phyloP scores from a whole-genome alignment of 805 yeast species.

The Cyberlindnera samutprakarnensis region DNA sequence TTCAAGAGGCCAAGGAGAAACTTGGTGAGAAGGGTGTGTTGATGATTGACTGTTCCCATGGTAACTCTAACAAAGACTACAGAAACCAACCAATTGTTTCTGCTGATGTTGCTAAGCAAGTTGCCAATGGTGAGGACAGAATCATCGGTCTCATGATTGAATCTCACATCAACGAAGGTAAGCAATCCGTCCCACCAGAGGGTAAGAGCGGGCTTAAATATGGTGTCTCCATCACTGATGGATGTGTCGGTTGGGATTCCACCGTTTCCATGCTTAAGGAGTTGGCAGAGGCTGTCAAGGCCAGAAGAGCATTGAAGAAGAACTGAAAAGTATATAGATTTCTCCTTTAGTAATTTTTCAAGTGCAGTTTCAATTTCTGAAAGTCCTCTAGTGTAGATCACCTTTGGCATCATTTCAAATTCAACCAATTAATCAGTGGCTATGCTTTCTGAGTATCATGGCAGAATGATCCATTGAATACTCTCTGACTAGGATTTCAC shows the following conservation, averaged over 20 bases:
- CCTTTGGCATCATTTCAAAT: no score
- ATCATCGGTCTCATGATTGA: constrained; percentile 96
- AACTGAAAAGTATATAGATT: not conserved
- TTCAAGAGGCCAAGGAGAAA: constrained; percentile 63
- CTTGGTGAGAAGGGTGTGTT: constrained; percentile 43
- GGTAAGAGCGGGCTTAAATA: constrained; percentile 75
- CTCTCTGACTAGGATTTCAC: not conserved
- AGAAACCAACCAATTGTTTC: constrained; percentile 94
- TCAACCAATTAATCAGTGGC: no score
- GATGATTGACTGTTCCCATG: constrained; percentile 98
- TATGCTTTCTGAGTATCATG: no score
- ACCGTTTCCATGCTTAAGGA: constrained; percentile 75
- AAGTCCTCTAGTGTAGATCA: no score
- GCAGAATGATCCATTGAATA: no score
- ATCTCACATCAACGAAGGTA: constrained; percentile 85
- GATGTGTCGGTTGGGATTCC: constrained; percentile 88
- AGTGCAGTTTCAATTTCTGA: no score
- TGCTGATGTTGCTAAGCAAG: constrained; percentile 71
- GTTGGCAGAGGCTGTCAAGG: constrained; percentile 75
- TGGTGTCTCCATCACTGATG: constrained; percentile 97
- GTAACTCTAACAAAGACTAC: constrained; percentile 91
- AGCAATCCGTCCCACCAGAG: constrained; percentile 76
- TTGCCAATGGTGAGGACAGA: constrained; percentile 68
- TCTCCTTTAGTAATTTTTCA: no score
- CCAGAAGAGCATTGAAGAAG: constrained; percentile 52